Percentiles rank a stretch among this genome's conserved stretches.
Evolutionary conservation across 495 filamentous ascomycete genomes (phyloP).

Genomic region (Neurospora sp.): DNA sequence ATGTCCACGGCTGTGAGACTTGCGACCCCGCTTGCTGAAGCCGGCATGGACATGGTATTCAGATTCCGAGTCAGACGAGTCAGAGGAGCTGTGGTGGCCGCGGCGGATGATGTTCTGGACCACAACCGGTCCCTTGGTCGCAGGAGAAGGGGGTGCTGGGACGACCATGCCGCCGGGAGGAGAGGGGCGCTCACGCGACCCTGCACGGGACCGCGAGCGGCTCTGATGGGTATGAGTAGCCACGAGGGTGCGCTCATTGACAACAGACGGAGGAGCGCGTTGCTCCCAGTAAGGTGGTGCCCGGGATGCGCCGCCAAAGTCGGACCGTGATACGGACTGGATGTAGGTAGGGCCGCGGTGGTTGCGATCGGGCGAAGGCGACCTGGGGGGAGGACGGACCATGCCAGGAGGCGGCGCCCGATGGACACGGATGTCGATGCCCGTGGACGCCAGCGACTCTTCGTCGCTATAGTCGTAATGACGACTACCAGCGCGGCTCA

Average conservation of each 20-base stretch:
- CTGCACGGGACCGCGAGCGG: slow-evolving; percentile 32
- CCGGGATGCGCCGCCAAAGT: not conserved
- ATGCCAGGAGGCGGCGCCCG: slow-evolving; percentile 15
- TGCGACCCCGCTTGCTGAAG: slow-evolving; percentile 1
- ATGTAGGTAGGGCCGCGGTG: slow-evolving; percentile 29
- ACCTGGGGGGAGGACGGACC: slow-evolving; percentile 17
- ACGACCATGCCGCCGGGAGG: slow-evolving; percentile 14
- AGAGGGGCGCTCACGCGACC: slow-evolving; percentile 32
- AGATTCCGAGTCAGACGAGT: slow-evolving; percentile 21
- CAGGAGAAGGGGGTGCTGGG: not conserved
- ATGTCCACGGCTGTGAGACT: slow-evolving; percentile 14
- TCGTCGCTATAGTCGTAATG: slow-evolving; percentile 21
- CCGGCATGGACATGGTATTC: slow-evolving; percentile 3
- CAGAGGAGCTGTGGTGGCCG: slow-evolving; percentile 18
- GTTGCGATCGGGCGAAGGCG: not conserved
- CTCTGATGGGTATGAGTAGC: slow-evolving; percentile 13
- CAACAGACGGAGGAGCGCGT: not conserved
- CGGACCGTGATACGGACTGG: slow-evolving; percentile 17
- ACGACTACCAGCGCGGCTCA: not conserved
- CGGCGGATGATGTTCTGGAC: slow-evolving; percentile 37
- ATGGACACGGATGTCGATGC: slow-evolving; percentile 34
- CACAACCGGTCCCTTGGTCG: slow-evolving; percentile 27
- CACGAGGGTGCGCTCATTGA: slow-evolving; percentile 25
- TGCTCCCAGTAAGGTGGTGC: slow-evolving; percentile 15
- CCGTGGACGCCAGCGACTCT: slow-evolving; percentile 9